Percentiles rank a stretch among this genome's conserved stretches.
Conservation (phyloP, 2,329 filamentous ascomycete species). For the Lachnellula hyalina region DNA sequence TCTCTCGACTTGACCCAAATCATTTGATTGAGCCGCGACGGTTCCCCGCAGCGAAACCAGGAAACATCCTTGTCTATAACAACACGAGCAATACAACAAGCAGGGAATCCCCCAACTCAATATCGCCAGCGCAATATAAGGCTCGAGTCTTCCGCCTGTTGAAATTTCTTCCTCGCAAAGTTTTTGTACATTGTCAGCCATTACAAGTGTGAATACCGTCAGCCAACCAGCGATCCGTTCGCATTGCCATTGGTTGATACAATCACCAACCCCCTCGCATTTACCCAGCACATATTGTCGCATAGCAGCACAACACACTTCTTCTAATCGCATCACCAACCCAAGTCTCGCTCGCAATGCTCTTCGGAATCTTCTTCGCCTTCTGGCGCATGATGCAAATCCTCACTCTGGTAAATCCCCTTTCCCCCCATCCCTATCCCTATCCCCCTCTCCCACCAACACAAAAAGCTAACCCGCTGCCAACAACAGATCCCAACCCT, state of each 20-base stretch:
- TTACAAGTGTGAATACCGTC: neutral
- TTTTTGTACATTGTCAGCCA: neutral
- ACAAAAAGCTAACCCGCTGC: slow-evolving; percentile 6
- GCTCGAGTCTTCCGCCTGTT: neutral
- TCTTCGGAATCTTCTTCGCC: slow-evolving; percentile 59
- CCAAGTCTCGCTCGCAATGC: slow-evolving; percentile 38
- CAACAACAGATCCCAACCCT: slow-evolving; percentile 52
- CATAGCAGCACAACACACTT: slow-evolving; percentile 1
- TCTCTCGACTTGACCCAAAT: too few species aligned
- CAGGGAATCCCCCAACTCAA: neutral
- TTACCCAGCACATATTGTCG: neutral
- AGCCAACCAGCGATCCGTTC: neutral
- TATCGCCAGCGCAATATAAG: neutral
- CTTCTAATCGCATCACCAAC: neutral
- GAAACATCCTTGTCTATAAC: slow-evolving; percentile 15
- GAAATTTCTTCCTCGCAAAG: neutral
- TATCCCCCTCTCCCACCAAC: neutral
- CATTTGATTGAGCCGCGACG: too few species aligned
- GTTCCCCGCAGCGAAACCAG: slow-evolving; percentile 7
- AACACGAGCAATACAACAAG: neutral
- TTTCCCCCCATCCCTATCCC: neutral
- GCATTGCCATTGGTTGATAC: neutral
- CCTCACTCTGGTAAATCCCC: slow-evolving; percentile 51
- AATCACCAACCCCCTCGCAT: neutral
- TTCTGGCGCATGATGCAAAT: slow-evolving; percentile 59